Evolutionary conservation across 2,329 filamentous ascomycete genomes (phyloP), one percentile per base, ranked within the genome.

Genomic region (Colletotrichum sidae): DNA sequence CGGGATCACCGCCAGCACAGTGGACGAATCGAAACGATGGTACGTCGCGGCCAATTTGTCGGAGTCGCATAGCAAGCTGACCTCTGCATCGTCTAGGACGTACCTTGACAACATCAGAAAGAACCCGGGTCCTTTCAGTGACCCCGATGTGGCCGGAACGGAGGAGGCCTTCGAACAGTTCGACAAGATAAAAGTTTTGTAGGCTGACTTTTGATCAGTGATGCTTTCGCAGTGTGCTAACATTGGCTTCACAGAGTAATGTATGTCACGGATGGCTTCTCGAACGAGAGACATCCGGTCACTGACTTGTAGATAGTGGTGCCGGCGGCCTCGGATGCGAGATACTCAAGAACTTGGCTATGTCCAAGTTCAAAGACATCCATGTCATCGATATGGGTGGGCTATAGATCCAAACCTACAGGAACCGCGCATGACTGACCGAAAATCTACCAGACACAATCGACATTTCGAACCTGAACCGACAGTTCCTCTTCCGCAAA

Each of bases 331-430:
- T 99, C 65, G 96, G 96, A 70, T 99, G 96, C 73, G 96, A 99
- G 77, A 97, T 99, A 49, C 83, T 99, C 56, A 99, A 99, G 83
- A 93, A 99, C 74, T 86, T 99, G 39, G 96, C 96, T 46, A 86
- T 99, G 56, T 97, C 95, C 2, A 94, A 94, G 35, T 99, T 99
- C 83, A 96, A 92, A 78, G 89, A 97, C 73, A 97, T 99, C 70
- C 94, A 99, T 81, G 96, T 99, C 65, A 98, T 99, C 72, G 96
- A 99, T 80, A 99, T 99, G 96, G 93, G 92, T 91, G 79, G 64
- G 84, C 75, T n/a, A 13, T 46, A 11, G n/a, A 39, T 25, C 17
- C 35, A 42, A 13, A 25, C 44, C n/a, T 15, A 2, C 3, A 17
- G 35, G 4, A 46, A 15, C 13, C 41, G 33, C 13, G n/a, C 34